phyloP scores from a whole-genome alignment of 495 filamentous ascomycete genomes.

The Jackrogersella multiformis region DNA sequence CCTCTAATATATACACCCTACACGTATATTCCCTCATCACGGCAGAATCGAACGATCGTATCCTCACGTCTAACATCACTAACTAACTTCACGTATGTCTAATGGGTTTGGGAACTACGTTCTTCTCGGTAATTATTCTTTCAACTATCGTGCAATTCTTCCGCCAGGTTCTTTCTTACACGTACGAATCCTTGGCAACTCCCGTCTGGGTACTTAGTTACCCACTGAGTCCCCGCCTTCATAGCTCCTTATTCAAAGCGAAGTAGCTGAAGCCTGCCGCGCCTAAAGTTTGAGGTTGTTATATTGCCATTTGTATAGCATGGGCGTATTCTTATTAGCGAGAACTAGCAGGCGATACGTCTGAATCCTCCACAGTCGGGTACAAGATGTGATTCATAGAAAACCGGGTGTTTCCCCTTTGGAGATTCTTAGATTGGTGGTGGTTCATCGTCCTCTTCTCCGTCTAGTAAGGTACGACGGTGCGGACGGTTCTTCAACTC shows the following conservation, averaged over 20 bases:
- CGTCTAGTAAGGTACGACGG: slow-evolving; percentile 44
- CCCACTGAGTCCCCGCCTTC: neutral
- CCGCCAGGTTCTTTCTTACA: neutral
- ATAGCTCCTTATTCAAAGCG: neutral
- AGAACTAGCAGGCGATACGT: neutral
- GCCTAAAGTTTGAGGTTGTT: neutral
- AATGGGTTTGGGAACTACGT: neutral
- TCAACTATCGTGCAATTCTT: neutral
- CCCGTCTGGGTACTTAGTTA: neutral
- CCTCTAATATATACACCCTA: slow-evolving; percentile 25
- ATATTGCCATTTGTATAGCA: neutral
- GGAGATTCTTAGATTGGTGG: slow-evolving; percentile 41
- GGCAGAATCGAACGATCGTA: neutral
- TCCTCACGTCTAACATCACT: neutral
- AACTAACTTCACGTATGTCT: neutral
- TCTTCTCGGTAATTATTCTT: neutral
- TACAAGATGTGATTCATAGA: neutral
- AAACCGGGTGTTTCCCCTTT: neutral
- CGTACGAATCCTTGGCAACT: neutral
- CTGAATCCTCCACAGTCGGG: neutral
- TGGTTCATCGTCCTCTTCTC: slow-evolving; percentile 44
- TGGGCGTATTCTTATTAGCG: too few species aligned
- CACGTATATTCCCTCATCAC: slow-evolving; percentile 3
- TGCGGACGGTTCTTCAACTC: slow-evolving; percentile 37
- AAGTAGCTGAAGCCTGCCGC: neutral